Conservation (phyloP, 78 protist species). For the Dictyostelium citrinum region DNA sequence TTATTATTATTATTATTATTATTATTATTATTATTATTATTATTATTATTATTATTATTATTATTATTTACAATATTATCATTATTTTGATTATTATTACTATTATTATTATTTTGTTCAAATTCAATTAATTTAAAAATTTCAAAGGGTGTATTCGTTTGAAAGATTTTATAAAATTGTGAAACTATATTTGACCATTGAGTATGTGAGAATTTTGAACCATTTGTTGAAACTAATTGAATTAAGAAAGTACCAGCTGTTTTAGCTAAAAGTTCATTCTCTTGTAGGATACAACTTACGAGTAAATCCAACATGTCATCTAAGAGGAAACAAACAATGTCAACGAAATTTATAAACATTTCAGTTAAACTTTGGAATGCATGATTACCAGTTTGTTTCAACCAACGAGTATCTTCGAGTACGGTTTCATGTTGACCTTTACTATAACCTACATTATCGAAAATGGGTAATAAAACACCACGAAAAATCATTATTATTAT, state of each 20-base stretch:
- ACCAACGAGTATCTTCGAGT: slow-evolving; percentile 77
- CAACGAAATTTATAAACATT: slow-evolving; percentile 76
- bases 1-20: slow-evolving; percentile 8
- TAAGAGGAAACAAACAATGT: slow-evolving; percentile 77
- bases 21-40: background rate
- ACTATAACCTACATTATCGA: slow-evolving; percentile 85
- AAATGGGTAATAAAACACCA: slow-evolving; percentile 94
- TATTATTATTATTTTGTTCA: background rate
- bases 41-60: background rate
- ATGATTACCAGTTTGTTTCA: slow-evolving; percentile 74
- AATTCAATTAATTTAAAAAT: slow-evolving; percentile 5
- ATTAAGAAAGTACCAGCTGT: slow-evolving; percentile 77
- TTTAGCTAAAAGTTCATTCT: slow-evolving; percentile 64
- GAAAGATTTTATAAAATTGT: slow-evolving; percentile 59
- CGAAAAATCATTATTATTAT: slow-evolving; percentile 84
- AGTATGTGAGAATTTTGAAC: slow-evolving; percentile 37
- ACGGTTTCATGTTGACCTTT: slow-evolving; percentile 62
- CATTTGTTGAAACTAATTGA: slow-evolving; percentile 76
- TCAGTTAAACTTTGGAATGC: slow-evolving; percentile 79
- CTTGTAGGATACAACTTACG: slow-evolving; percentile 73
- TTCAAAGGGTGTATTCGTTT: slow-evolving; percentile 63
- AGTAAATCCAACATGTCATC: slow-evolving; percentile 80
- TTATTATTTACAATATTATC: slow-evolving; percentile 3
- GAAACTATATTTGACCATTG: slow-evolving; percentile 73
- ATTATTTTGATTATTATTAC: background rate